These are phyloP conservation scores for Pyronema omphalodes DNA, from an alignment of 495 filamentous ascomycete species.

Conservation along the genomic window DNA sequence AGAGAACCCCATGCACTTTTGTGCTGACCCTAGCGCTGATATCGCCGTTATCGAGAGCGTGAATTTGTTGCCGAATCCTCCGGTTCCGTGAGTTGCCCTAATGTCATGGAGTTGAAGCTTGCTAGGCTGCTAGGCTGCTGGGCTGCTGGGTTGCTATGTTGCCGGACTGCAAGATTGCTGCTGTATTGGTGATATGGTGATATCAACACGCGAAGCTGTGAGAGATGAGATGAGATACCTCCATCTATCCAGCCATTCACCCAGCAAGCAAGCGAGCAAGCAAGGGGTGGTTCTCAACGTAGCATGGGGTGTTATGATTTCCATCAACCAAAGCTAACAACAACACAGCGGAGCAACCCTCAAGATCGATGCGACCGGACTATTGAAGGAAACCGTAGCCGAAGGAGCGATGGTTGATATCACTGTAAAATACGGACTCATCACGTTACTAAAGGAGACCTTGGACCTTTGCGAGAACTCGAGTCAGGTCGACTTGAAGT, in stretches of 20 bases:
- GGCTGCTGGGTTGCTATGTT: too few relatives aligned
- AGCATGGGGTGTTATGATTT: background rate
- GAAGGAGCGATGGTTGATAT: constrained; percentile 62
- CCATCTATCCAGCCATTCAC: too few relatives aligned
- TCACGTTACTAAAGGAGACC: constrained; percentile 60
- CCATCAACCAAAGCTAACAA: background rate
- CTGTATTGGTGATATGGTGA: too few relatives aligned
- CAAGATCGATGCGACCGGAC: constrained; percentile 57
- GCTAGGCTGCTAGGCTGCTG: background rate
- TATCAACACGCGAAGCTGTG: too few relatives aligned
- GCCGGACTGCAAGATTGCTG: too few relatives aligned
- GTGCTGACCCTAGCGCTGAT: constrained; percentile 39
- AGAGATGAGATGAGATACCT: too few relatives aligned
- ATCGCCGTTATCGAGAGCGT: constrained; percentile 61
- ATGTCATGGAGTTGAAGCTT: background rate
- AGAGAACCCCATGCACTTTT: constrained; percentile 59
- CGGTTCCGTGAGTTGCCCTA: constrained; percentile 45
- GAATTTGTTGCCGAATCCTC: constrained; percentile 70
- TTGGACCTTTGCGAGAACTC: constrained; percentile 79
- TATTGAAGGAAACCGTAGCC: constrained; percentile 45
- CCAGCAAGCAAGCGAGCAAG: too few relatives aligned
- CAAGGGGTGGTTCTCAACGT: background rate
- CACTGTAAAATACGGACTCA: constrained; percentile 83
- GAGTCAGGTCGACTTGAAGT: constrained; percentile 68
- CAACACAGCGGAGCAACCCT: constrained; percentile 55